These are phyloP conservation scores for Botrytis galanthina DNA, from an alignment of 2,329 filamentous ascomycete genomes.

Conservation along the genomic window DNA sequence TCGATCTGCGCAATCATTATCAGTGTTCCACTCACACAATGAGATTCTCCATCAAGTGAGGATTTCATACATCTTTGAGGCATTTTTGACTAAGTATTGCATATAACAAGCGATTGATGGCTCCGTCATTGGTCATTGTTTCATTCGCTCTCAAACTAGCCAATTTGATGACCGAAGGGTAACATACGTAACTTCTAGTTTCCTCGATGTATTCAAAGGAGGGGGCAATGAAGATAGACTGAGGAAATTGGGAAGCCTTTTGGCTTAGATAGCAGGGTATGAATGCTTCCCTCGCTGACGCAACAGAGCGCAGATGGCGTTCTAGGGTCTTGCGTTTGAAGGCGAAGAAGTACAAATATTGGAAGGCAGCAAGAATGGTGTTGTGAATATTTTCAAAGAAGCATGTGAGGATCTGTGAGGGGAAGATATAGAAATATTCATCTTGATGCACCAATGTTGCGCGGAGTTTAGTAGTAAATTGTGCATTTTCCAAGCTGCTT, in stretches of 20 bases:
- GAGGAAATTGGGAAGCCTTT: not conserved
- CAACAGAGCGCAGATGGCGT: not conserved
- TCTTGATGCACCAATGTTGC: not conserved
- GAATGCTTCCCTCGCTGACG: not conserved
- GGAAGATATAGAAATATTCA: slow-evolving; percentile 6
- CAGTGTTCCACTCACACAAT: not conserved
- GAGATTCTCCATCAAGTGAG: not conserved
- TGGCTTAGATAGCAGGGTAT: not conserved
- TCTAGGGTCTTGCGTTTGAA: not conserved
- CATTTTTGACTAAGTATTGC: slow-evolving; percentile 55
- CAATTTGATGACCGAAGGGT: slow-evolving; percentile 26
- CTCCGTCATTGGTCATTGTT: slow-evolving; percentile 46
- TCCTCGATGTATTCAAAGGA: slow-evolving; percentile 4
- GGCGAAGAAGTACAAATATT: slow-evolving; percentile 12
- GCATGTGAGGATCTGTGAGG: slow-evolving; percentile 23
- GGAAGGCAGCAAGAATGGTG: slow-evolving; percentile 20
- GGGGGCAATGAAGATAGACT: not conserved
- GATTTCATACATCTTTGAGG: slow-evolving; percentile 46
- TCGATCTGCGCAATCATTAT: slow-evolving; percentile 45
- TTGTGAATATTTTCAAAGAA: slow-evolving; percentile 27
- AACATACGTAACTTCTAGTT: not conserved
- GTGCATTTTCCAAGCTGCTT: not conserved
- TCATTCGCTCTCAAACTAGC: slow-evolving; percentile 40
- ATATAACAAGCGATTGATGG: slow-evolving; percentile 52
- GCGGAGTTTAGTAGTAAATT: not conserved